Evolutionary conservation across 208 protist genomes (phyloP), one percentile per base, ranked within the genome.

Genomic region (Leishmania amazonensis): DNA sequence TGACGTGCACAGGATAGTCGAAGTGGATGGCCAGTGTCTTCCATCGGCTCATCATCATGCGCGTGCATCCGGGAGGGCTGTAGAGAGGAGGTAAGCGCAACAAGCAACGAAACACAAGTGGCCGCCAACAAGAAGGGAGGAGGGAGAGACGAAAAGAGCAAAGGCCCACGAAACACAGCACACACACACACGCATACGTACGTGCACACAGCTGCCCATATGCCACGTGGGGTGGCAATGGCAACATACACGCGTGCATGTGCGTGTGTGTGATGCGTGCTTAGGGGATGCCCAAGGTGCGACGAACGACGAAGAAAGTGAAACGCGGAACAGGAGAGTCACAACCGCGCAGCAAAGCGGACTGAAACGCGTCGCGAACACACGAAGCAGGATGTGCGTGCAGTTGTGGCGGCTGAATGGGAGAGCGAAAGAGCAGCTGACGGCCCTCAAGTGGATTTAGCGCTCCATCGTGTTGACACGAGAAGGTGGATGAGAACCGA

Each of bases 291-390:
- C 57, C 28, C 57, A 62, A n/a, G 57, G 57, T 24, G n/a, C 57
- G 68, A 40, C 74, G 51, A 76, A 28, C 51, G n/a, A n/a, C 5
- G 3, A 19, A 35, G 64, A 68, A 58, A 60, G 78, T 64, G 60
- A 87, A 38, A 77, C 57, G 9, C 57, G 24, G 74, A 71, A 78
- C 80, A 87, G 79, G 75, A 80, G 58, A 65, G 17, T 49, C 5
- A 79, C 40, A 9, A 38, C 70, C 57, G 24, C 64, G 8, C 42
- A 47, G 38, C 51, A 42, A 15, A 13, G 47, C 72, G 19, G 47
- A 71, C 65, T 71, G 31, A 42, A 47, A 11, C 35, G 38, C 31
- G 31, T 42, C 31, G 35, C 35, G 15, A 40, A 11, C 31, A 45
- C 4, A 42, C 64, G 38, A 40, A 11, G 35, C 13, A 42, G 35